phyloP scores from a whole-genome alignment of 73 alveolate genomes.

The Paramecium sexaurelia region DNA sequence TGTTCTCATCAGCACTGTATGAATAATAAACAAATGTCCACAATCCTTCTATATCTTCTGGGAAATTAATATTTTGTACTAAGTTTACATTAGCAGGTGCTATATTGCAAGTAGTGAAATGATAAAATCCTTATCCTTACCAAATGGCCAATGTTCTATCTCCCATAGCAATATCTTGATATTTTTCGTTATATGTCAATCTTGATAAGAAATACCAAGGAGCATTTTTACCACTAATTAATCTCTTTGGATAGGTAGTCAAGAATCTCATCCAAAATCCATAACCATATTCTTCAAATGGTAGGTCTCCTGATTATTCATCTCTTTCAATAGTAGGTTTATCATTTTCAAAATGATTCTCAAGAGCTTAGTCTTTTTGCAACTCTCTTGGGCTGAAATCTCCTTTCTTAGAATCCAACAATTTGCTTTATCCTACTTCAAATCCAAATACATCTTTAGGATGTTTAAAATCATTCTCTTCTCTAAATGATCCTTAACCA shows the following conservation, averaged over 20 bases:
- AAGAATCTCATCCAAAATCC: slow-evolving; percentile 59
- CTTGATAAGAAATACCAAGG: slow-evolving; percentile 56
- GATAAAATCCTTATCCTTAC: slow-evolving; percentile 63
- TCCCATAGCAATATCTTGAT: not conserved
- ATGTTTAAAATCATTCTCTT: slow-evolving; percentile 1
- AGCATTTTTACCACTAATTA: slow-evolving; percentile 37
- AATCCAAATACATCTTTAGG: slow-evolving; percentile 29
- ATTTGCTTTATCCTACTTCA: not conserved
- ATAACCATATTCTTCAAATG: slow-evolving; percentile 51
- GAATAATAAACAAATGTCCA: slow-evolving; percentile 64
- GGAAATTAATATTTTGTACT: slow-evolving; percentile 28
- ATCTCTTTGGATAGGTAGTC: slow-evolving; percentile 44
- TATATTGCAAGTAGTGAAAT: slow-evolving; percentile 33
- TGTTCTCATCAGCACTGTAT: slow-evolving; percentile 24
- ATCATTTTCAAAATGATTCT: not conserved
- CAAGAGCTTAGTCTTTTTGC: not conserved
- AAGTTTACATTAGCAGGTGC: slow-evolving; percentile 10
- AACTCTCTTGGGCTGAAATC: slow-evolving; percentile 27
- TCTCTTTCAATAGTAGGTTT: slow-evolving; percentile 3
- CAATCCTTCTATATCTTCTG: slow-evolving; percentile 62
- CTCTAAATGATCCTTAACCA: slow-evolving; percentile 39
- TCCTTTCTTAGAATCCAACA: not conserved
- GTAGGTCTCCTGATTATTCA: slow-evolving; percentile 20
- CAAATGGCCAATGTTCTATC: slow-evolving; percentile 52
- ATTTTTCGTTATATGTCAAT: slow-evolving; percentile 13